Evolutionary conservation across 257 asterid species (phyloP).

Genomic region (Solanum microdontum): DNA sequence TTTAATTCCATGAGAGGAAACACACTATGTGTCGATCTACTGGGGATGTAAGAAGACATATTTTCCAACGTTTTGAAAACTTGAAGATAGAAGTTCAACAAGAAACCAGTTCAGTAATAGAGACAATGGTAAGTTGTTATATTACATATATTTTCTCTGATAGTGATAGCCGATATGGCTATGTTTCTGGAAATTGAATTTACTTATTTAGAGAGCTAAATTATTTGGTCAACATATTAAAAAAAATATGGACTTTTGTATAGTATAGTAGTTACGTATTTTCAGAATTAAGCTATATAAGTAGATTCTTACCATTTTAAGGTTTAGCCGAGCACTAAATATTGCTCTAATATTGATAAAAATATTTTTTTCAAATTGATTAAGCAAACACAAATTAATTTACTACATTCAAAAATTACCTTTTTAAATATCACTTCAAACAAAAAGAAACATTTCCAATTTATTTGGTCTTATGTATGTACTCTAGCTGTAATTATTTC

Average conservation of each 20-base stretch:
- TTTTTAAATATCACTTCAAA: background rate
- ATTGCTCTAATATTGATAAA: background rate
- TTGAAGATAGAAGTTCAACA: background rate
- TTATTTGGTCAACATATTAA: too few species aligned
- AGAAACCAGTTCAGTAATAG: background rate
- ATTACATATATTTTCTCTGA: background rate
- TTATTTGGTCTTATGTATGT: background rate
- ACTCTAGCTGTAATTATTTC: too few species aligned
- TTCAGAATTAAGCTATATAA: too few species aligned
- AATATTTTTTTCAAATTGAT: too few species aligned
- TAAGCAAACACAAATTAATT: too few species aligned
- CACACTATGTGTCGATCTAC: too few species aligned
- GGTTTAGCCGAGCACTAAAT: background rate
- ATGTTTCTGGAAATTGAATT: rapidly evolving
- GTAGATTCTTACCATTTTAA: background rate
- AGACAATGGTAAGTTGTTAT: background rate
- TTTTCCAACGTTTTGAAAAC: background rate
- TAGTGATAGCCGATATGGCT: background rate
- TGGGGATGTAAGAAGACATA: too few species aligned
- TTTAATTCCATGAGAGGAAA: too few species aligned
- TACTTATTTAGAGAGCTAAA: background rate
- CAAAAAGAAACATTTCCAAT: background rate
- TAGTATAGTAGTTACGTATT: background rate
- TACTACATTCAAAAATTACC: background rate
- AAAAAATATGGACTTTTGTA: background rate